These are phyloP conservation scores for Hyphodiscus sp. DNA, from an alignment of 2,329 filamentous ascomycete genomes.

Conservation along the genomic window DNA sequence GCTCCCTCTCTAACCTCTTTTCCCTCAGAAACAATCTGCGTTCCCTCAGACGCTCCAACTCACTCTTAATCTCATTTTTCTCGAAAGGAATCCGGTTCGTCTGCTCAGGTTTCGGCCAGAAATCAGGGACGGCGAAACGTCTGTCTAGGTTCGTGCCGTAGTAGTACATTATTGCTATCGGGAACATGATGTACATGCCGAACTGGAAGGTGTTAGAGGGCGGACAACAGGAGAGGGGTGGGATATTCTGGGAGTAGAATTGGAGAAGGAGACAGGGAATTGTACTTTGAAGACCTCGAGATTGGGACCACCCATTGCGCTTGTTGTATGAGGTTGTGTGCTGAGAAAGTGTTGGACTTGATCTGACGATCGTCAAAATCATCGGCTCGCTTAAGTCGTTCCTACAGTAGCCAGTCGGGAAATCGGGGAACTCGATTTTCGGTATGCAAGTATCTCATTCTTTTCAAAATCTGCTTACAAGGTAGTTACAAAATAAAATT, in stretches of 20 bases:
- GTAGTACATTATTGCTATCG: conserved; percentile 99
- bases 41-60: conserved; percentile 37
- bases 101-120: conserved; percentile 83
- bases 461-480: too few relatives aligned
- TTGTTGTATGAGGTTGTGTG: not conserved
- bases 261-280: conserved; percentile 2
- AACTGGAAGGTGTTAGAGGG: conserved; percentile 53
- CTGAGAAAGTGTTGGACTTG: not conserved
- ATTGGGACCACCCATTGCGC: conserved; percentile 72
- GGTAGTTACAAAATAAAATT: too few relatives aligned
- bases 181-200: conserved; percentile 97
- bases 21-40: conserved; percentile 30
- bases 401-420: too few relatives aligned
- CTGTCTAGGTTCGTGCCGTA: conserved; percentile 97
- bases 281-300: conserved; percentile 90
- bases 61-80: conserved; percentile 73
- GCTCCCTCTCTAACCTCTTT: conserved; percentile 27
- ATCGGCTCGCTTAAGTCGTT: too few relatives aligned
- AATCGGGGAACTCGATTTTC: too few relatives aligned
- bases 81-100: conserved; percentile 72
- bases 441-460: too few relatives aligned
- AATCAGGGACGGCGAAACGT: conserved; percentile 80
- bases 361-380: not conserved
- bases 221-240: conserved; percentile 12
- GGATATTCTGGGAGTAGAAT: conserved; percentile 14